Evolutionary conservation across 176 grass and related monocot genomes (phyloP).

Genomic region (Phoenix dactylifera): DNA sequence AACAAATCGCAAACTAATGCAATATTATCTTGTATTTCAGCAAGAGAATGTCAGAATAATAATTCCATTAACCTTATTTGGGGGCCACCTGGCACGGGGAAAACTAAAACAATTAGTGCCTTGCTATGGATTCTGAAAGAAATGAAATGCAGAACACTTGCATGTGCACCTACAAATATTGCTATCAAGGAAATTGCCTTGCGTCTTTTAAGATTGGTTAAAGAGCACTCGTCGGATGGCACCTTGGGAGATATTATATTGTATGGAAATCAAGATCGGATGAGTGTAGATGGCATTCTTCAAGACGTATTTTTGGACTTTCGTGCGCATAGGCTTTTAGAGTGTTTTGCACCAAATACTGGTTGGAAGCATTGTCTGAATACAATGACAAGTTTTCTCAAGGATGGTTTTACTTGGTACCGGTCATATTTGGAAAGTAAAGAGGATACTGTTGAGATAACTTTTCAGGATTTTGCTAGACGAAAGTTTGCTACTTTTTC

Average conservation of each 20-base stretch:
- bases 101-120: slow-evolving; percentile 67
- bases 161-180: slow-evolving; percentile 75
- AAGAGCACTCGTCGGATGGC: slow-evolving; percentile 22
- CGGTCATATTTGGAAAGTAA: slow-evolving; percentile 10
- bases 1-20: slow-evolving; percentile 41
- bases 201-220: slow-evolving; percentile 26
- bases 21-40: slow-evolving; percentile 34
- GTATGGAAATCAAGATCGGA: slow-evolving; percentile 49
- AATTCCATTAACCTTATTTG: slow-evolving; percentile 33
- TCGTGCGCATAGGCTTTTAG: slow-evolving; percentile 32
- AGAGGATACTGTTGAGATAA: slow-evolving; percentile 5
- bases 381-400: slow-evolving; percentile 39
- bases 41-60: slow-evolving; percentile 7
- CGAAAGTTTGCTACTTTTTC: slow-evolving; percentile 32
- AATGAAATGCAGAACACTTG: slow-evolving; percentile 31
- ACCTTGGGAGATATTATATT: slow-evolving; percentile 52
- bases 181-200: slow-evolving; percentile 49
- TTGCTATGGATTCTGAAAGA: slow-evolving; percentile 37
- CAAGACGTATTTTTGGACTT: slow-evolving; percentile 56
- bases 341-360: slow-evolving; percentile 43
- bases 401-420: slow-evolving; percentile 37
- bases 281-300: slow-evolving; percentile 33
- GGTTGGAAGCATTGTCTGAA: slow-evolving; percentile 48
- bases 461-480: slow-evolving; percentile 35
- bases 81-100: slow-evolving; percentile 70